Evolutionary conservation across 2,329 filamentous ascomycete genomes (phyloP).

Genomic region (Hypoxylon sp.): DNA sequence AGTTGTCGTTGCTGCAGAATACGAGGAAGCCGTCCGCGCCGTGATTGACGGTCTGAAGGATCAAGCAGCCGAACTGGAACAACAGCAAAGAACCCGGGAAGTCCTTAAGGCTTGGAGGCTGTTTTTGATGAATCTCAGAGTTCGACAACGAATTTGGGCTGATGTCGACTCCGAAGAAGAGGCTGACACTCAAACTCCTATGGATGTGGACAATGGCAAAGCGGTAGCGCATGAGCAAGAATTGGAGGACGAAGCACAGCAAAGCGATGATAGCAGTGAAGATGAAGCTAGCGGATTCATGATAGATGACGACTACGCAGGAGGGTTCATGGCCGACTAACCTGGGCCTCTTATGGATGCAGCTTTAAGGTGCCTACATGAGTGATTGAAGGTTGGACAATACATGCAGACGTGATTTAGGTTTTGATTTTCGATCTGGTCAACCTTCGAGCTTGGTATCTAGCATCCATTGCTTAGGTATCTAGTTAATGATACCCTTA

Average conservation of each 20-base stretch:
- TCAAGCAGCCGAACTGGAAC: conserved; percentile 73
- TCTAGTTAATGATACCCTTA: conserved; percentile 2
- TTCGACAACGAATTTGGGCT: conserved; percentile 79
- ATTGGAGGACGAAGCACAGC: conserved; percentile 52
- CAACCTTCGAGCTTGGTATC: neutral
- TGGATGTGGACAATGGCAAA: conserved; percentile 55
- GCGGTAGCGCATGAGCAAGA: conserved; percentile 46
- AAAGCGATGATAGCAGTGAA: conserved; percentile 55
- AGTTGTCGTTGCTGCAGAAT: conserved; percentile 80
- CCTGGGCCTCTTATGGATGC: neutral
- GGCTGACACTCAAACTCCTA: conserved; percentile 52
- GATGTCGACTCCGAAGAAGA: conserved; percentile 66
- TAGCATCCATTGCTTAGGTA: neutral
- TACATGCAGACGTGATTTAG: neutral
- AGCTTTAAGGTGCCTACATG: conserved; percentile 2
- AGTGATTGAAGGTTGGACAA: conserved; percentile 8
- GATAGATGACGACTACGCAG: conserved; percentile 55
- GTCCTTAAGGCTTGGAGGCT: conserved; percentile 80
- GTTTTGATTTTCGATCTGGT: conserved; percentile 2
- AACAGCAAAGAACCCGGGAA: conserved; percentile 72
- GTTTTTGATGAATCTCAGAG: conserved; percentile 82
- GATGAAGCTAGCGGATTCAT: conserved; percentile 62
- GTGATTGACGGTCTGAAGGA: conserved; percentile 78
- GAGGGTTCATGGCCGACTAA: conserved; percentile 62
- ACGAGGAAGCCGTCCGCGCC: conserved; percentile 78